These are phyloP conservation scores for Corymbia citriodora DNA, from an alignment of 441 rosid genomes.

Conservation along the genomic window DNA sequence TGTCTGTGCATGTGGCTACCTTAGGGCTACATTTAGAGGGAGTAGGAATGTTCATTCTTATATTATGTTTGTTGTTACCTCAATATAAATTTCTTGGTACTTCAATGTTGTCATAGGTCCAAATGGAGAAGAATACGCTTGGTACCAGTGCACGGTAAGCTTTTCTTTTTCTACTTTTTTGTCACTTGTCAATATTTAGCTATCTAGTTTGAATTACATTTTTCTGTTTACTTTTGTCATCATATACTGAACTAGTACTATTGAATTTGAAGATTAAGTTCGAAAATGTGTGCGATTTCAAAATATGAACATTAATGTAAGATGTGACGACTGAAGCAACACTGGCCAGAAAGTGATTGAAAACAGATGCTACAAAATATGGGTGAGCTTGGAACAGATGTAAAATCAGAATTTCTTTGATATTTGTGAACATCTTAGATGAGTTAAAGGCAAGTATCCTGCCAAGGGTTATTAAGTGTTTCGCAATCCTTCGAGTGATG, in stretches of 20 bases:
- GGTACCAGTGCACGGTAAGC: conserved; percentile 98
- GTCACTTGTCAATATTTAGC: neutral
- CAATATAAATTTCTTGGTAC: neutral
- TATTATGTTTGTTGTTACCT: neutral
- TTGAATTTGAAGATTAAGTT: neutral
- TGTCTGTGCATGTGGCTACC: neutral
- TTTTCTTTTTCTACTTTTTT: neutral
- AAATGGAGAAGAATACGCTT: conserved; percentile 87
- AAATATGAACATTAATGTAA: neutral
- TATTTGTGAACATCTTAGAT: neutral
- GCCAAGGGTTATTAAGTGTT: neutral
- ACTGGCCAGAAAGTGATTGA: neutral
- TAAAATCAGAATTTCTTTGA: neutral
- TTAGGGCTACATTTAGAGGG: neutral
- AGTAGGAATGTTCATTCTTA: neutral
- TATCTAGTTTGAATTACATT: neutral
- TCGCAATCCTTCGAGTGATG: neutral
- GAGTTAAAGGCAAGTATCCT: neutral
- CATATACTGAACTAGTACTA: neutral
- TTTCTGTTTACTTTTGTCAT: neutral
- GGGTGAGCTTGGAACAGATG: neutral
- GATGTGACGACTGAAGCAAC: neutral
- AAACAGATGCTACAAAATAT: neutral
- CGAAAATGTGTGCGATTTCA: neutral
- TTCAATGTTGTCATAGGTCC: conserved; percentile 57